Conservation (phyloP, 2,329 filamentous ascomycete genomes). For the Botrytis paeoniae region DNA sequence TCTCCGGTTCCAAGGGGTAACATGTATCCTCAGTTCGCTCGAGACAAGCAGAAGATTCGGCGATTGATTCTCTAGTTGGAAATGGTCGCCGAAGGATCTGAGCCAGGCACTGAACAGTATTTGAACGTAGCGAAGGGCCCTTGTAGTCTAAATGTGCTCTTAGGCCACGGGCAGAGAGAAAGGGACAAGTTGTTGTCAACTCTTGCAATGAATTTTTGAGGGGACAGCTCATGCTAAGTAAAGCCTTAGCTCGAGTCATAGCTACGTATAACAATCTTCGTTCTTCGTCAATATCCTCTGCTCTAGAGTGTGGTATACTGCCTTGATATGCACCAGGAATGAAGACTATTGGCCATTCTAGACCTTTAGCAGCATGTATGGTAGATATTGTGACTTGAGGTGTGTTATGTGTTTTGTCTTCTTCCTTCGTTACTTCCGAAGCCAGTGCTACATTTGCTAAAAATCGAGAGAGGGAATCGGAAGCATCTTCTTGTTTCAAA, state of each 20-base stretch:
- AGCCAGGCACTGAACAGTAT: constrained; percentile 63
- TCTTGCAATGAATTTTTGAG: constrained; percentile 62
- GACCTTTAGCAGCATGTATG: constrained; percentile 91
- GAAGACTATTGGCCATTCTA: constrained; percentile 96
- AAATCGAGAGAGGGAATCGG: constrained; percentile 67
- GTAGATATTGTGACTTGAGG: constrained; percentile 85
- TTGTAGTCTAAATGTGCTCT: constrained; percentile 53
- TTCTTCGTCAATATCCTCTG: constrained; percentile 86
- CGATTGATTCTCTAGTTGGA: constrained; percentile 49
- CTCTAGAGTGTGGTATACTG: constrained; percentile 82
- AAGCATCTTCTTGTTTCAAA: constrained; percentile 64
- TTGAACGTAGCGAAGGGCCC: constrained; percentile 67
- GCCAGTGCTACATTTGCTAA: constrained; percentile 89
- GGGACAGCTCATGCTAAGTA: constrained; percentile 84
- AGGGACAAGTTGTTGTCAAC: constrained; percentile 66
- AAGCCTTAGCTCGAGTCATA: constrained; percentile 86
- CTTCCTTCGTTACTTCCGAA: constrained; percentile 68
- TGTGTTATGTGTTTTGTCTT: constrained; percentile 53
- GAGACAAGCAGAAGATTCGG: constrained; percentile 47
- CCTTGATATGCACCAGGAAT: constrained; percentile 87
- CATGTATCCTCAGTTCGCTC: constrained; percentile 62
- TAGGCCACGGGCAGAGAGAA: constrained; percentile 58
- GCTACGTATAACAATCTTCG: constrained; percentile 87
- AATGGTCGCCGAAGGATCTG: constrained; percentile 65
- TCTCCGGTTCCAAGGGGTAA: constrained; percentile 63